Evolutionary conservation across 371 early-diverging fungal species (phyloP).

Genomic region (Mortierella sp.): DNA sequence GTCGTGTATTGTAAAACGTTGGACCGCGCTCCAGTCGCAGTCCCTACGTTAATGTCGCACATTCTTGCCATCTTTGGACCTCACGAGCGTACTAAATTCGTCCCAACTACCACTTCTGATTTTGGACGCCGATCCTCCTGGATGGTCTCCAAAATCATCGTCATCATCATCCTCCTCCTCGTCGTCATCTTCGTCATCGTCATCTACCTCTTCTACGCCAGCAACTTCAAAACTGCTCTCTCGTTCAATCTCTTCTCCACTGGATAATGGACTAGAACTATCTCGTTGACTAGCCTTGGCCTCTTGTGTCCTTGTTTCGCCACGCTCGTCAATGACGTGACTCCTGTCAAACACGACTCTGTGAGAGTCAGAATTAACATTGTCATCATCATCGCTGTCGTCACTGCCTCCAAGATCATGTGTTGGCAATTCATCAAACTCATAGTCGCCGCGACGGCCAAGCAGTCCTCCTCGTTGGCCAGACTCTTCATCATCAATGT

Average conservation of each 20-base stretch:
- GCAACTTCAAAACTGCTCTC: constrained; percentile 62
- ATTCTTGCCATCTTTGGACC: constrained; percentile 41
- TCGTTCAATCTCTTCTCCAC: constrained; percentile 54
- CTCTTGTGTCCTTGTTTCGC: constrained; percentile 42
- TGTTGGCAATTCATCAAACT: constrained; percentile 51
- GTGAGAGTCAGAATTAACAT: constrained; percentile 31
- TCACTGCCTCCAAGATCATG: constrained; percentile 51
- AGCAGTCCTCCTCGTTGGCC: constrained; percentile 51
- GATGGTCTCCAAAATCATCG: constrained; percentile 44
- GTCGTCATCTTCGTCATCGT: constrained; percentile 58
- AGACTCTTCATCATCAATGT: constrained; percentile 43
- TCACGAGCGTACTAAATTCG: constrained; percentile 45
- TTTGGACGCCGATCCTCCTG: constrained; percentile 54
- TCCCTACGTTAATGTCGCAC: constrained; percentile 14
- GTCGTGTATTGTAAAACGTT: too few species aligned
- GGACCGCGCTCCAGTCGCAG: constrained; percentile 2
- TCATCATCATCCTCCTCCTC: constrained; percentile 43
- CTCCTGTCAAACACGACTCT: constrained; percentile 32
- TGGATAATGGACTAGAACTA: constrained; percentile 37
- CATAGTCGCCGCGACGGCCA: constrained; percentile 53
- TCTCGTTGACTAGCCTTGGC: constrained; percentile 11
- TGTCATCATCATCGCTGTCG: constrained; percentile 57
- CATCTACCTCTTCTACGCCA: constrained; percentile 42
- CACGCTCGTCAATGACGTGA: constrained; percentile 19
- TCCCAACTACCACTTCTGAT: constrained; percentile 45